Evolutionary conservation across 2,329 filamentous ascomycete genomes (phyloP).

Genomic region (Scleromitrula shiraiana): DNA sequence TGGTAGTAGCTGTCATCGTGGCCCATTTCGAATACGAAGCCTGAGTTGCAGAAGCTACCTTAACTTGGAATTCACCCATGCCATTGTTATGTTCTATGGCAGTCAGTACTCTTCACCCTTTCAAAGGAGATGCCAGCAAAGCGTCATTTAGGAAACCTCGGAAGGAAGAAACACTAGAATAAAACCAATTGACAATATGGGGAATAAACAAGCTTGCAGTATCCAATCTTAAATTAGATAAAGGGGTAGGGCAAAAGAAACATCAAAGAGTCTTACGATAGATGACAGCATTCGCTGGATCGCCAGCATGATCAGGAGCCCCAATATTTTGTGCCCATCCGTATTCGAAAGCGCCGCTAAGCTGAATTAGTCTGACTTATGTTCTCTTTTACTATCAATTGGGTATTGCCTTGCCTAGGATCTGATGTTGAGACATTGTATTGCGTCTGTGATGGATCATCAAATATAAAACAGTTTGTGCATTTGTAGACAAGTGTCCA

Average conservation of each 20-base stretch:
- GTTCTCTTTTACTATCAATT: neutral
- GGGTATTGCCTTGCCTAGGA: neutral
- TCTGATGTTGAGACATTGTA: slow-evolving; percentile 36
- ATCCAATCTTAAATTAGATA: neutral
- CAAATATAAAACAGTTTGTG: slow-evolving; percentile 47
- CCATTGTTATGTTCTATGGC: slow-evolving; percentile 43
- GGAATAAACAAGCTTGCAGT: too few relatives aligned
- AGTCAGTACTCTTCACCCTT: too few relatives aligned
- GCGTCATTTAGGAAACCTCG: too few relatives aligned
- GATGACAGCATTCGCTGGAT: slow-evolving; percentile 25
- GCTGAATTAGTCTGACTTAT: neutral
- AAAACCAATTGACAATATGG: too few relatives aligned
- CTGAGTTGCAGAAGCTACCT: slow-evolving; percentile 37
- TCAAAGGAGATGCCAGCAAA: too few relatives aligned
- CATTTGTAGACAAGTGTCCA: slow-evolving; percentile 61
- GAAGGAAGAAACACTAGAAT: neutral
- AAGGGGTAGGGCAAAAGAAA: too few relatives aligned
- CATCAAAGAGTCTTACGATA: slow-evolving; percentile 2
- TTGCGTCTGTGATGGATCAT: slow-evolving; percentile 39
- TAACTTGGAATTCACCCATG: slow-evolving; percentile 43
- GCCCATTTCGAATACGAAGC: slow-evolving; percentile 29
- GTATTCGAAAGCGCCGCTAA: slow-evolving; percentile 36
- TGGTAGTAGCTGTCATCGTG: slow-evolving; percentile 23
- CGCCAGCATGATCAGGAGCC: slow-evolving; percentile 32
- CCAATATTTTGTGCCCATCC: slow-evolving; percentile 47